Evolutionary conservation across 441 rosid genomes (phyloP).

Genomic region (Melastoma candidum): DNA sequence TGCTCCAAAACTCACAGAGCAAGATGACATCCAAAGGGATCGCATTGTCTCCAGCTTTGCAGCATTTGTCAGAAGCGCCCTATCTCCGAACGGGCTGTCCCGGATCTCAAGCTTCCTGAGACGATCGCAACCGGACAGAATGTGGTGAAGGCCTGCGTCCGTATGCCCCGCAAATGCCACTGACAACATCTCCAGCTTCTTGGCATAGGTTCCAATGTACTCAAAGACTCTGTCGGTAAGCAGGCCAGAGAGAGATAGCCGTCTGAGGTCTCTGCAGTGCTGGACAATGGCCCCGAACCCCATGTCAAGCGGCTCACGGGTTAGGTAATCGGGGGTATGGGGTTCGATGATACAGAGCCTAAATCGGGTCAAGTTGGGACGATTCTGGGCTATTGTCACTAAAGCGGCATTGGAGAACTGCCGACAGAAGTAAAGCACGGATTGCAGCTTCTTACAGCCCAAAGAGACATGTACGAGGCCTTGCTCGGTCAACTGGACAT

Average conservation of each 20-base stretch:
- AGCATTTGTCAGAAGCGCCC: constrained; percentile 78
- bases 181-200: constrained; percentile 80
- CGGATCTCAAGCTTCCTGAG: constrained; percentile 82
- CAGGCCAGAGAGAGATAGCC: constrained; percentile 83
- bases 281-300: constrained; percentile 90
- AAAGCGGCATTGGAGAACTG: constrained; percentile 75
- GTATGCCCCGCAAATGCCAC: constrained; percentile 90
- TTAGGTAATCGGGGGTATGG: constrained; percentile 55
- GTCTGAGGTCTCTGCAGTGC: constrained; percentile 67
- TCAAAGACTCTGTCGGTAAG: constrained; percentile 75
- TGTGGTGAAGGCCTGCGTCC: constrained; percentile 77
- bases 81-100: constrained; percentile 88
- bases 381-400: constrained; percentile 52
- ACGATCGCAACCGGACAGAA: constrained; percentile 73
- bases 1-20: constrained; percentile 77
- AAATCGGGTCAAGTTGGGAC: constrained; percentile 65
- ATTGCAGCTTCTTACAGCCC: constrained; percentile 74
- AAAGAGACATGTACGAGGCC: constrained; percentile 68
- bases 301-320: constrained; percentile 66
- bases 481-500: constrained; percentile 63
- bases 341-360: constrained; percentile 87
- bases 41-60: constrained; percentile 95
- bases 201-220: constrained; percentile 61
- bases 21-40: constrained; percentile 99
- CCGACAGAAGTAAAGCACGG: constrained; percentile 75